Conservation (phyloP, 495 filamentous ascomycete genomes). For the Chlorociboria aeruginascens region DNA sequence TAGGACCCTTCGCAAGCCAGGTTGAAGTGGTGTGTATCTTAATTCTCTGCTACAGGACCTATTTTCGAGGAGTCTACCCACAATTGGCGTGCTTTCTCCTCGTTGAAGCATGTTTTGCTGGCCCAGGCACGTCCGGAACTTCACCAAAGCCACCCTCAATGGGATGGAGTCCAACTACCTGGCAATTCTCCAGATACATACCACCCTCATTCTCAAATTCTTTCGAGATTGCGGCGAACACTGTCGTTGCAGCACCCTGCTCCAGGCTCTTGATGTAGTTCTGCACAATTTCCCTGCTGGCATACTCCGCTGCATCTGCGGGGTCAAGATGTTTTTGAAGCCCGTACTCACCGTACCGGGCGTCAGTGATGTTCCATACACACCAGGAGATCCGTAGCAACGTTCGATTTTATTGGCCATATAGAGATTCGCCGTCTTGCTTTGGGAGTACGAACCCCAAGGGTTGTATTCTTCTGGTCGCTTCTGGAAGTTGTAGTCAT, state of each 20-base stretch:
- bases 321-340: not conserved
- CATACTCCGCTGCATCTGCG: not conserved
- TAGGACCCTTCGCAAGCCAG: too few relatives aligned
- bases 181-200: conserved; percentile 25
- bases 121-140: not conserved
- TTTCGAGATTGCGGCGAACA: conserved; percentile 28
- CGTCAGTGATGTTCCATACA: conserved; percentile 4
- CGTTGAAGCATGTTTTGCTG: too few relatives aligned
- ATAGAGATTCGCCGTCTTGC: conserved; percentile 40
- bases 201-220: conserved; percentile 28
- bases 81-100: too few relatives aligned
- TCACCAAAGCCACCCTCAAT: not conserved
- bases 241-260: conserved; percentile 32
- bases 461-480: conserved; percentile 23
- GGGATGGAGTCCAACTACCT: not conserved
- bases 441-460: conserved; percentile 32
- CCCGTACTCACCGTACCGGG: not conserved
- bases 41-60: too few relatives aligned
- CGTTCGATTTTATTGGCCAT: conserved; percentile 33
- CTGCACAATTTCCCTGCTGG: conserved; percentile 6
- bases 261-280: conserved; percentile 23
- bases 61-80: too few relatives aligned
- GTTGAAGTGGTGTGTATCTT: too few relatives aligned
- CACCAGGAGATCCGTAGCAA: conserved; percentile 16
- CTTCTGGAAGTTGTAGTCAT: conserved; percentile 26